phyloP scores from a whole-genome alignment of 305 asterid species.

The Fraxinus angustifolia region DNA sequence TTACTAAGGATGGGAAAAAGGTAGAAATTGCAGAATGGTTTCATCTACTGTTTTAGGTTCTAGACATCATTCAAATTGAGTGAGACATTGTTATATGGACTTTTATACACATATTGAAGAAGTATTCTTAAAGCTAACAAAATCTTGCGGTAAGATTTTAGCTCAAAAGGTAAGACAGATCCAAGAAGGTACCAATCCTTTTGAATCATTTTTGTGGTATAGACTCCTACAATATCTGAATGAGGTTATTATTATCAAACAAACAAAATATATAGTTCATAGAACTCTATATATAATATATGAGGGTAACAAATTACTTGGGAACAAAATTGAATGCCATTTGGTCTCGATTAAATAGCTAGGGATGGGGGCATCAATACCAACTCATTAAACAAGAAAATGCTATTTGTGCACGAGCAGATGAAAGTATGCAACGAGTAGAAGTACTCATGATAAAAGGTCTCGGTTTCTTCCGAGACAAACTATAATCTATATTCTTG shows the following conservation, averaged over 20 bases:
- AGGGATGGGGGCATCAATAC: not conserved
- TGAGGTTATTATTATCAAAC: not conserved
- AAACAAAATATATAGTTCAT: not conserved
- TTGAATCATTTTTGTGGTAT: not conserved
- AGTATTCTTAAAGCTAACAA: not conserved
- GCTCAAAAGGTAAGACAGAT: not conserved
- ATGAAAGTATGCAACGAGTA: not conserved
- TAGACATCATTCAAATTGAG: constrained; percentile 18
- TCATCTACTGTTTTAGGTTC: not conserved
- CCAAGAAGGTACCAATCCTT: not conserved
- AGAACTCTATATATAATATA: not conserved
- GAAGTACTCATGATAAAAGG: not conserved
- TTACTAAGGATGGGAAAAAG: not conserved
- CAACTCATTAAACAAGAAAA: not conserved
- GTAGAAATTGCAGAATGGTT: not conserved
- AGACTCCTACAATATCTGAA: not conserved
- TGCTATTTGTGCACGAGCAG: not conserved
- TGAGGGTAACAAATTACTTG: not conserved
- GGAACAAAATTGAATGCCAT: not conserved
- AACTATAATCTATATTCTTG: not conserved
- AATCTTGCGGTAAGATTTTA: not conserved
- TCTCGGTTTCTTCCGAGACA: not conserved
- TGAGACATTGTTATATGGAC: not conserved
- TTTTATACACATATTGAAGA: not conserved
- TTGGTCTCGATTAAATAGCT: not conserved